Evolutionary conservation across 2,329 filamentous ascomycete species (phyloP).

Genomic region (Chrysoporthe deuterocubensis): DNA sequence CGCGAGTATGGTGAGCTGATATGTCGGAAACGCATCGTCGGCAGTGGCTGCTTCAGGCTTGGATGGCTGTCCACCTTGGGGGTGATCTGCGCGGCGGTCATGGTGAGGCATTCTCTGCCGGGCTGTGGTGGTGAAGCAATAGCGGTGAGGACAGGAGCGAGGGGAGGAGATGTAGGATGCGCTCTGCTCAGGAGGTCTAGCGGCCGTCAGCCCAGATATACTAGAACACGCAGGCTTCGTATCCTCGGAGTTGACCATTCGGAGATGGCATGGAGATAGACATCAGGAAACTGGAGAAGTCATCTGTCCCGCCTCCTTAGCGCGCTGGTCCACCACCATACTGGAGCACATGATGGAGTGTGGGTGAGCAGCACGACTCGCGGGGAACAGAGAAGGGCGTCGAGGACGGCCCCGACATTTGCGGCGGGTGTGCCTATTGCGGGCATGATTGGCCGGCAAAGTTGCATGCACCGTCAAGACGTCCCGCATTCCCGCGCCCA

Average conservation of each 20-base stretch:
- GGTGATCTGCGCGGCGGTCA: not conserved
- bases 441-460: not conserved
- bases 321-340: not conserved
- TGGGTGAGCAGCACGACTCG: conserved; percentile 10
- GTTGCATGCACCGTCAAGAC: not conserved
- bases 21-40: conserved; percentile 44
- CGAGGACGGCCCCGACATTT: not conserved
- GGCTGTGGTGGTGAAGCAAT: not conserved
- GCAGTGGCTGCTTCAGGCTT: not conserved
- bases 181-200: not conserved
- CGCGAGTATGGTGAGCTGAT: conserved; percentile 49
- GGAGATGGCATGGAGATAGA: not conserved
- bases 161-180: not conserved
- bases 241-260: not conserved
- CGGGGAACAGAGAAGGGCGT: not conserved
- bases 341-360: not conserved
- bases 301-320: not conserved
- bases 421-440: not conserved
- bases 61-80: conserved; percentile 7
- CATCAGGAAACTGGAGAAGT: not conserved
- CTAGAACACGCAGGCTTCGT: not conserved
- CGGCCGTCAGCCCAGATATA: not conserved
- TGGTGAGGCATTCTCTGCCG: conserved; percentile 6
- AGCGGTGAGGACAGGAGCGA: not conserved
- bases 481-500: not conserved